Percentiles rank a stretch among this genome's conserved stretches.
Evolutionary conservation across 345 rosid genomes (phyloP).

Genomic region (Ceriops tagal): DNA sequence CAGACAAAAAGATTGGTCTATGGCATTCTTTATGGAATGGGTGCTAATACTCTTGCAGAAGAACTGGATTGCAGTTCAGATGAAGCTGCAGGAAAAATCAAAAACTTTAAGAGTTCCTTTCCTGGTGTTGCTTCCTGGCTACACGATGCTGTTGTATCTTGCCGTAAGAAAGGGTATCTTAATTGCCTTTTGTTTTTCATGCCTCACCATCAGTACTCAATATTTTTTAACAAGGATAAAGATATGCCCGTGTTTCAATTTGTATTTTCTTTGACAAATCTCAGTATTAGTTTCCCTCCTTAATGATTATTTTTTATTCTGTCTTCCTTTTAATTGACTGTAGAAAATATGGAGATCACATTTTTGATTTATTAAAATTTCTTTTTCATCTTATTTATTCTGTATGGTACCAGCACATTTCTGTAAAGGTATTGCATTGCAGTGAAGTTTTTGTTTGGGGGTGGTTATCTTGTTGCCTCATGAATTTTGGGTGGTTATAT

Average conservation of each 20-base stretch:
- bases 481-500: neutral
- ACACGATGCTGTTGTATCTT: constrained; percentile 54
- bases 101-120: constrained; percentile 73
- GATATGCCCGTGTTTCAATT: neutral
- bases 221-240: neutral
- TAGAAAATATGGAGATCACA: neutral
- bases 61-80: constrained; percentile 78
- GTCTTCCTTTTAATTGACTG: neutral
- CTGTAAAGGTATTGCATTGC: no score
- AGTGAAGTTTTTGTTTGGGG: neutral
- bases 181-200: neutral
- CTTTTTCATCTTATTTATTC: neutral
- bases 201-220: neutral
- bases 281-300: neutral
- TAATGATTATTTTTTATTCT: neutral
- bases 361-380: constrained; percentile 2
- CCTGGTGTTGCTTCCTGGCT: constrained; percentile 92
- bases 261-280: neutral
- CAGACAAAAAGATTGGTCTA: constrained; percentile 90
- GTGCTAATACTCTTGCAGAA: constrained; percentile 78
- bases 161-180: constrained; percentile 68
- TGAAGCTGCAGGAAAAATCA: constrained; percentile 81
- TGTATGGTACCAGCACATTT: no score
- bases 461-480: neutral
- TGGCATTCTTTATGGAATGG: constrained; percentile 99